A percentile compares a stretch with the other conserved stretches of the same genome.
These are phyloP conservation scores for Dactylonectria macrodidyma DNA, from an alignment of 2,329 filamentous ascomycete genomes.

Conservation along the genomic window DNA sequence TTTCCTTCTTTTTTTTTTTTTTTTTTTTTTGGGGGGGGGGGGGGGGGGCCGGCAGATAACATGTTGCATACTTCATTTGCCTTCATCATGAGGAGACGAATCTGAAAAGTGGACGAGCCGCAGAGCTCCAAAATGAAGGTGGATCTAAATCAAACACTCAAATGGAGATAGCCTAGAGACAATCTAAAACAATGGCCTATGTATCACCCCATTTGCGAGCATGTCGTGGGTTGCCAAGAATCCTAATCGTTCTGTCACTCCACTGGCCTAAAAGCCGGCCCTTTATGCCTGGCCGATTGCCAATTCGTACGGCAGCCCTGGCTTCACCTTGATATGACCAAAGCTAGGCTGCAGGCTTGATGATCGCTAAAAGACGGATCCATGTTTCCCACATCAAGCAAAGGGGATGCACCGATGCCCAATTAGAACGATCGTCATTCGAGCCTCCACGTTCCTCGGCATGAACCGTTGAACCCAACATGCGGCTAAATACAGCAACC, in stretches of 20 bases:
- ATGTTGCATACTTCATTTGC: not conserved
- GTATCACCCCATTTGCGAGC: constrained; percentile 1
- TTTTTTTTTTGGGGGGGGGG: too few relatives aligned
- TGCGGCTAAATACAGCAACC: not conserved
- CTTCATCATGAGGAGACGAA: not conserved
- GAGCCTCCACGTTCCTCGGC: not conserved
- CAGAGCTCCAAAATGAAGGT: not conserved
- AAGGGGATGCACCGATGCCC: not conserved
- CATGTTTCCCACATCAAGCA: not conserved
- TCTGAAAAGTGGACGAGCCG: constrained; percentile 3
- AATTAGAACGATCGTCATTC: not conserved
- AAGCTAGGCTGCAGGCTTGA: not conserved
- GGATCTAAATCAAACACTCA: constrained; percentile 6
- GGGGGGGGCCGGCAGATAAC: not conserved
- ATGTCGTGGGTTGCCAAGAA: constrained; percentile 8
- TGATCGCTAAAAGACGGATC: not conserved
- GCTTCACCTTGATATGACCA: not conserved
- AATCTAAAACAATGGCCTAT: not conserved
- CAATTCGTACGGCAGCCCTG: not conserved
- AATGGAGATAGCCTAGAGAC: constrained; percentile 12
- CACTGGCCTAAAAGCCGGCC: not conserved
- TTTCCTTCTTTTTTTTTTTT: not conserved
- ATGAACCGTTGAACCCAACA: not conserved
- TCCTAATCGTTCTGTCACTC: not conserved
- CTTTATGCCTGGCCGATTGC: not conserved